These are phyloP conservation scores for Plantago coronopus DNA, from an alignment of 305 asterid genomes.

Conservation along the genomic window DNA sequence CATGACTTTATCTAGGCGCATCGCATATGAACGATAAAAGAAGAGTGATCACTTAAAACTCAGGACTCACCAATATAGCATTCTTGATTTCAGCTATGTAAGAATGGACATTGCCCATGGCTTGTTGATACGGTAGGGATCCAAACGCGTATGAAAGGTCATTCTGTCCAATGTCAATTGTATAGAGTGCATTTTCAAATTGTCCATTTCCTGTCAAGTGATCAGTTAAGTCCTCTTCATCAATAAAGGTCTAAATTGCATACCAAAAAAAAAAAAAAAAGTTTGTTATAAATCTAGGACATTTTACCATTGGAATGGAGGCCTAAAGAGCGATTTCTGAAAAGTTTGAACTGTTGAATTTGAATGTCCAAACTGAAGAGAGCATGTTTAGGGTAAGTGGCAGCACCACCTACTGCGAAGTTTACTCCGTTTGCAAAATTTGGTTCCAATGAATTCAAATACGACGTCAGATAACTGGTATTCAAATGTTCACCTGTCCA, in stretches of 20 bases:
- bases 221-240: not conserved
- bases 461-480: conserved; percentile 37
- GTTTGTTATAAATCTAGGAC: not conserved
- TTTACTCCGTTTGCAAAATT: conserved; percentile 42
- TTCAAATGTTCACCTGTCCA: conserved; percentile 45
- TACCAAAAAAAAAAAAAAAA: not conserved
- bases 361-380: conserved; percentile 36
- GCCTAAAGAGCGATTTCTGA: conserved; percentile 27
- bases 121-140: conserved; percentile 33
- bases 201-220: conserved; percentile 24
- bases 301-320: conserved; percentile 32
- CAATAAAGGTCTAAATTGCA: not conserved
- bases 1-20: no score
- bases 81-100: conserved; percentile 42
- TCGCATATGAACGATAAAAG: no score
- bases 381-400: conserved; percentile 27
- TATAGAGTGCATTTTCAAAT: conserved; percentile 41
- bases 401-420: conserved; percentile 41
- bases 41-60: not conserved
- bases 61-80: conserved; percentile 37
- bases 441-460: conserved; percentile 39
- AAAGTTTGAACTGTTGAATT: conserved; percentile 34
- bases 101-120: conserved; percentile 34
- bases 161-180: conserved; percentile 54
- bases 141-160: conserved; percentile 36